These are phyloP conservation scores for Diaporthe citri DNA, from an alignment of 2,329 filamentous ascomycete genomes.

Conservation along the genomic window DNA sequence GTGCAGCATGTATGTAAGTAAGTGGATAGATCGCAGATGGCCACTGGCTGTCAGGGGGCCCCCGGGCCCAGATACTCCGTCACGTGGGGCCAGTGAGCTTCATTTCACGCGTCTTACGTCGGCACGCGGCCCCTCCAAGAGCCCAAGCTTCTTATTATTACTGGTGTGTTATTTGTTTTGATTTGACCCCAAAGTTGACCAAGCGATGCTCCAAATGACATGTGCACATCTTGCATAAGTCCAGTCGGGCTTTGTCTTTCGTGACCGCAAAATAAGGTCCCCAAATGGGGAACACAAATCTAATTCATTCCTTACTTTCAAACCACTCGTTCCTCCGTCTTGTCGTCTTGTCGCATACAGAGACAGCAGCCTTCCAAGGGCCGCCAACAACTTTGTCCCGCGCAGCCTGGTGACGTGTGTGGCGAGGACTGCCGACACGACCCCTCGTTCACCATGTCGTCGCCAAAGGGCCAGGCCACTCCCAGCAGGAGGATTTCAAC, in stretches of 20 bases:
- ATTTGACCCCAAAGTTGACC: slow-evolving; percentile 29
- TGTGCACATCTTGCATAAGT: slow-evolving; percentile 22
- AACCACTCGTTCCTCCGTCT: neutral
- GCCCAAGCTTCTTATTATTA: slow-evolving; percentile 11
- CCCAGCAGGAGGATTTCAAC: slow-evolving; percentile 38
- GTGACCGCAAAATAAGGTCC: neutral
- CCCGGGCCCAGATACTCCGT: neutral
- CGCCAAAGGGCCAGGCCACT: slow-evolving; percentile 40
- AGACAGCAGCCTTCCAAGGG: slow-evolving; percentile 7
- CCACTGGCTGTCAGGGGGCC: slow-evolving; percentile 15
- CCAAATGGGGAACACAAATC: slow-evolving; percentile 6
- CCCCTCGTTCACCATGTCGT: slow-evolving; percentile 35
- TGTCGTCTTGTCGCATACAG: slow-evolving; percentile 1
- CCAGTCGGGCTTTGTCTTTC: neutral
- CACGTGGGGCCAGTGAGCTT: slow-evolving; percentile 7
- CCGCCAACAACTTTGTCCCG: slow-evolving; percentile 5
- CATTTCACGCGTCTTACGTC: slow-evolving; percentile 14
- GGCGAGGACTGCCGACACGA: slow-evolving; percentile 13
- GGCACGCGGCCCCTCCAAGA: slow-evolving; percentile 29
- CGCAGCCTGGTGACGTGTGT: slow-evolving; percentile 21
- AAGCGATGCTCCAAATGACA: slow-evolving; percentile 17
- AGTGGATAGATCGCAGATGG: slow-evolving; percentile 25
- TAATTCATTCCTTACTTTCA: neutral
- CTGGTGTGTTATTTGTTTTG: slow-evolving; percentile 32
- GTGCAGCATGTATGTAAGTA: neutral